phyloP scores from a whole-genome alignment of 176 grass and related monocot species.

The Coix lacrymajobi region DNA sequence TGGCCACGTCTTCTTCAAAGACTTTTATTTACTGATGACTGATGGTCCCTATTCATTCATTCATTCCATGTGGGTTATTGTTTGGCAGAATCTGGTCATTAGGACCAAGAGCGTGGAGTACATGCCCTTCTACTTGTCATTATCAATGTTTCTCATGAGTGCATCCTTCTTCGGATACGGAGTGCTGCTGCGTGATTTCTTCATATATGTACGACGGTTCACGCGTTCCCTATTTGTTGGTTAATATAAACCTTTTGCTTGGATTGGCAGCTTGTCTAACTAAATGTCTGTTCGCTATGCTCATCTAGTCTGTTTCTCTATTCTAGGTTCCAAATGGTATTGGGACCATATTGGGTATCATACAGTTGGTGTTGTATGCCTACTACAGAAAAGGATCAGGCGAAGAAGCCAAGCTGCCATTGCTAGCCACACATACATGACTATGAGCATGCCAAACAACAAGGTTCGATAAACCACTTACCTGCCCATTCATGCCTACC shows the following conservation, averaged over 20 bases:
- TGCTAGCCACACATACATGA: constrained; percentile 44
- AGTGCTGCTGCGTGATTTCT: constrained; percentile 72
- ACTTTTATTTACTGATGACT: neutral
- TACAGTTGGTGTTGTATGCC: constrained; percentile 76
- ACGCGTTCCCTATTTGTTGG: neutral
- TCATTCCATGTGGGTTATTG: neutral
- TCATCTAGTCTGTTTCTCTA: constrained; percentile 21
- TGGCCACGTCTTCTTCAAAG: neutral
- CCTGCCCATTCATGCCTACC: neutral
- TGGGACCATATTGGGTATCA: constrained; percentile 60
- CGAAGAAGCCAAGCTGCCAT: constrained; percentile 38
- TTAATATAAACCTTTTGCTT: constrained; percentile 20
- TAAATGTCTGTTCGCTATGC: neutral
- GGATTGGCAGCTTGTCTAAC: constrained; percentile 18
- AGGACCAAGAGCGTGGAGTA: constrained; percentile 83
- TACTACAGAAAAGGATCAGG: constrained; percentile 60
- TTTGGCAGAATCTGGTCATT: constrained; percentile 82
- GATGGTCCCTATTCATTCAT: neutral
- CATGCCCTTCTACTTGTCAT: constrained; percentile 94
- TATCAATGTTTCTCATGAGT: constrained; percentile 94
- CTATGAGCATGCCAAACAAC: neutral
- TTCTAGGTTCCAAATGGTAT: constrained; percentile 90
- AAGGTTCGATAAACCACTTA: constrained; percentile 4
- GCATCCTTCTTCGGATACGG: constrained; percentile 82
- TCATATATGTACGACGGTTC: constrained; percentile 89